Percentiles rank a stretch among this genome's conserved stretches.
Conservation (phyloP, 768 basidiomycete species). For the Rhodotorula paludigena region DNA sequence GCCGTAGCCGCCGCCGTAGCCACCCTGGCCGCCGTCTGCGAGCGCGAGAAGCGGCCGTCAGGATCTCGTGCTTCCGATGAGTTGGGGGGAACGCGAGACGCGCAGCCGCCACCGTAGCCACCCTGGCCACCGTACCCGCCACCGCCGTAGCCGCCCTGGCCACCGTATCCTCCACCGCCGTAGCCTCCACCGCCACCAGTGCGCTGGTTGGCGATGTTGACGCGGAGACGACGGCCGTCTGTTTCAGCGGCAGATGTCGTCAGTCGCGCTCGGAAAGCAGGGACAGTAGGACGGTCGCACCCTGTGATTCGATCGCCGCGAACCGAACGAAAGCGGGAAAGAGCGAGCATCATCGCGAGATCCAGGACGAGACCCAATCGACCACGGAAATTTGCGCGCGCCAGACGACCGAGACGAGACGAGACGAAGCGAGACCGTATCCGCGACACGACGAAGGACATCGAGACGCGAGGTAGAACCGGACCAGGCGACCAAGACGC, state of each 20-base stretch:
- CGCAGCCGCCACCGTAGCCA: constrained; percentile 38
- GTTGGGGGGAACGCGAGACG: background rate
- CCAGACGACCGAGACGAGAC: background rate
- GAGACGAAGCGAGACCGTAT: background rate
- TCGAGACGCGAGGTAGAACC: background rate
- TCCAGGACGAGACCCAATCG: background rate
- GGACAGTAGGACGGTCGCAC: background rate
- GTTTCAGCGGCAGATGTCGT: background rate
- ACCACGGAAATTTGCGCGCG: background rate
- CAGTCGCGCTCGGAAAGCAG: background rate
- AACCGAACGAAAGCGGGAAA: background rate
- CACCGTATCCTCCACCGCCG: constrained; percentile 40
- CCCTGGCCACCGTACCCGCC: constrained; percentile 36
- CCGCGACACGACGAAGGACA: background rate
- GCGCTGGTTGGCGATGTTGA: constrained; percentile 58
- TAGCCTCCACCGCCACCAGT: constrained; percentile 41
- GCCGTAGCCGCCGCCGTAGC: constrained; percentile 42
- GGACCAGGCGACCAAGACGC: background rate
- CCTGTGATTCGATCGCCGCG: constrained; percentile 2
- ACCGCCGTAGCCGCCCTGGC: constrained; percentile 38
- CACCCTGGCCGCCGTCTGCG: constrained; percentile 24
- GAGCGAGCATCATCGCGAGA: background rate
- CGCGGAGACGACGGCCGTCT: constrained; percentile 85
- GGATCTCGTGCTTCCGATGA: background rate
- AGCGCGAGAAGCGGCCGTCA: background rate